These are phyloP conservation scores for Haplosporangium gracile DNA, from an alignment of 192 early-diverging fungal species.

Conservation along the genomic window DNA sequence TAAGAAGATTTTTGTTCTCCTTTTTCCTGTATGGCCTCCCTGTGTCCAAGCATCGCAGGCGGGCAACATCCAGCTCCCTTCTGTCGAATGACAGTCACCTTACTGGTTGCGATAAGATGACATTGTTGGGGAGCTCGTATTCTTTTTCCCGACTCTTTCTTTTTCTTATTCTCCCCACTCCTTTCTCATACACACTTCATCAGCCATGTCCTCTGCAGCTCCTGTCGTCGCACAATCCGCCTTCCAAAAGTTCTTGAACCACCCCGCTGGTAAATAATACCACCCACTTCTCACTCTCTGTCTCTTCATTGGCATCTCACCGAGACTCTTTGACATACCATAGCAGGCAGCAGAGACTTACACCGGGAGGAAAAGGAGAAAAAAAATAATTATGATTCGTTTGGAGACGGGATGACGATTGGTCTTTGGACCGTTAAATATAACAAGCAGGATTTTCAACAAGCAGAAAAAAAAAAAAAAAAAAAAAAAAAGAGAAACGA, in stretches of 20 bases:
- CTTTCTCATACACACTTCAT: neutral
- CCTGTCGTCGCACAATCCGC: conserved; percentile 65
- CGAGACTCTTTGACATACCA: neutral
- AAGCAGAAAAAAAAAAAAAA: too few relatives aligned
- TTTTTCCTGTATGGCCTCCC: conserved; percentile 11
- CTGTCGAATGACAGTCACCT: neutral
- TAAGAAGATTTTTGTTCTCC: conserved; percentile 28
- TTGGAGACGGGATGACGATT: neutral
- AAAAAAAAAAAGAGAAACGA: too few relatives aligned
- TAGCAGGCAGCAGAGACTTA: neutral
- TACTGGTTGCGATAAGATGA: neutral
- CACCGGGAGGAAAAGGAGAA: neutral
- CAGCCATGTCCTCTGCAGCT: conserved; percentile 50
- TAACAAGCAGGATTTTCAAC: neutral
- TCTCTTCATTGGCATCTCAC: neutral
- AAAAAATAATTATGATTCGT: neutral
- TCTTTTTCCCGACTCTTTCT: conserved; percentile 4
- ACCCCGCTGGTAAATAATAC: conserved; percentile 67
- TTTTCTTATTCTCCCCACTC: conserved; percentile 3
- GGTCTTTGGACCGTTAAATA: neutral
- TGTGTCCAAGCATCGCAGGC: neutral
- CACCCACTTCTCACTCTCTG: neutral
- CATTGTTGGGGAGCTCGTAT: conserved; percentile 1
- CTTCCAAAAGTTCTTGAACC: conserved; percentile 80
- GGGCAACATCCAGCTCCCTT: neutral